Evolutionary conservation across 1,284 basidiomycete genomes (phyloP), one percentile per base, ranked within the genome.

Genomic region (Ceratobasidium sp.): DNA sequence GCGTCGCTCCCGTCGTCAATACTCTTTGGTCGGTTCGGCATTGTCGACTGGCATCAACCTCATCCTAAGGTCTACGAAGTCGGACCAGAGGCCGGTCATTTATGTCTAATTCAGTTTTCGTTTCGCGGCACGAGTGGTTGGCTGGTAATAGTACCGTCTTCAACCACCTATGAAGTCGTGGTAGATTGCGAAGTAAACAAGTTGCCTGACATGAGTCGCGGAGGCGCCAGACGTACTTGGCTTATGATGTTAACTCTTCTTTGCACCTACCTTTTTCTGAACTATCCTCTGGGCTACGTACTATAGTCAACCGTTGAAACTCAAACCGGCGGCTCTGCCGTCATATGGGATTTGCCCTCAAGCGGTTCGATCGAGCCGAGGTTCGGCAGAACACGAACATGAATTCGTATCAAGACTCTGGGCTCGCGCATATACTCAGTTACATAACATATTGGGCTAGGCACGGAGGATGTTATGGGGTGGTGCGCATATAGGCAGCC

Each of bases 401-500:
- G 33, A 18, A 5, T 20, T n/a, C 7, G 20, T 15, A 39, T n/a
- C 60, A 10, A 63, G 33, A 63, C 33, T 40, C 6, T 42, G 4
- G 33, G 33, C 33, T 33, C 33, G 33, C 33, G 33, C 33, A 33
- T 33, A 33, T 33, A 33, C 33, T 33, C 33, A 33, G 33, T 33
- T 33, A 33, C 33, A 33, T 33, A 33, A 33, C 33, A 33, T 33
- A 33, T 33, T 33, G 33, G 63, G 44, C 3, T 28, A 66, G 23
- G 44, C 10, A 23, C 63, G 15, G 33, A n/a, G 40, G 20, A 40
- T 20, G 20, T 20, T 28, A 12, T 46, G 7, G 44, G 63, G 44
- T 66, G 44, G 61, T n/a, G 61, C 40, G 61, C 61, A 63, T 63
- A 63, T 44, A 63, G 12, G 61, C 20, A 18, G 20, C 10, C 42